These are phyloP conservation scores for Hanseniaspora sp. DNA, from an alignment of 1,139 yeast genomes.

Conservation along the genomic window DNA sequence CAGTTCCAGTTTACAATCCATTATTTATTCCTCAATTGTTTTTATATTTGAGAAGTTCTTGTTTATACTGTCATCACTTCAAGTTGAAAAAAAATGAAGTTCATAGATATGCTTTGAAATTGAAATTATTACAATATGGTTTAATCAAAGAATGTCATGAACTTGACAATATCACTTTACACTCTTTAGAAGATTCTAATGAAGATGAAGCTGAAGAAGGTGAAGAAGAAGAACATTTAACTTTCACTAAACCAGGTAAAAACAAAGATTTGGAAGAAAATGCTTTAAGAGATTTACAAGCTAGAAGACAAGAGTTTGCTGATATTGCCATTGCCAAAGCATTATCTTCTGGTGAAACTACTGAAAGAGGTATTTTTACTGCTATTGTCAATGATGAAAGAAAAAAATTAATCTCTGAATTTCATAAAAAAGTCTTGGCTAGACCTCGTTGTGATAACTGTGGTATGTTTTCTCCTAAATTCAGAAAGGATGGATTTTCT, in stretches of 20 bases:
- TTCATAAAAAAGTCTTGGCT: constrained; percentile 58
- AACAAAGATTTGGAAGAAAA: constrained; percentile 33
- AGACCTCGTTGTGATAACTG: constrained; percentile 92
- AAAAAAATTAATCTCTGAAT: constrained; percentile 60
- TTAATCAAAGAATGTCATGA: constrained; percentile 66
- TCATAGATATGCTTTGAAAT: constrained; percentile 67
- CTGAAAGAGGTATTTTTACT: constrained; percentile 58
- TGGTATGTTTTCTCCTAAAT: constrained; percentile 86
- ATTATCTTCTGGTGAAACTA: constrained; percentile 63
- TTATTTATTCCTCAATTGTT: constrained; percentile 85
- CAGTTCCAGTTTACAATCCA: constrained; percentile 91
- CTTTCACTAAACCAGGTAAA: constrained; percentile 16
- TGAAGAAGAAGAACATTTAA: constrained; percentile 22
- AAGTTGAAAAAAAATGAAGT: constrained; percentile 56
- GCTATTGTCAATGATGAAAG: constrained; percentile 83
- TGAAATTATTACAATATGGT: constrained; percentile 78
- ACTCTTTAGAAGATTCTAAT: constrained; percentile 31
- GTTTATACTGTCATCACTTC: constrained; percentile 85
- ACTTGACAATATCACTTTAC: constrained; percentile 49
- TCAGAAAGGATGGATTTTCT: constrained; percentile 88
- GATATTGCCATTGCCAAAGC: constrained; percentile 59
- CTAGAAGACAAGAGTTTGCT: constrained; percentile 61
- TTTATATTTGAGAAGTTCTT: constrained; percentile 68
- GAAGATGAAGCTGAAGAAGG: constrained; percentile 32
- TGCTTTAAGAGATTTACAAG: constrained; percentile 36